Base-by-base conservation (phyloP, 805 yeast genomes). In the Ogataea thermomethanolica region DNA sequence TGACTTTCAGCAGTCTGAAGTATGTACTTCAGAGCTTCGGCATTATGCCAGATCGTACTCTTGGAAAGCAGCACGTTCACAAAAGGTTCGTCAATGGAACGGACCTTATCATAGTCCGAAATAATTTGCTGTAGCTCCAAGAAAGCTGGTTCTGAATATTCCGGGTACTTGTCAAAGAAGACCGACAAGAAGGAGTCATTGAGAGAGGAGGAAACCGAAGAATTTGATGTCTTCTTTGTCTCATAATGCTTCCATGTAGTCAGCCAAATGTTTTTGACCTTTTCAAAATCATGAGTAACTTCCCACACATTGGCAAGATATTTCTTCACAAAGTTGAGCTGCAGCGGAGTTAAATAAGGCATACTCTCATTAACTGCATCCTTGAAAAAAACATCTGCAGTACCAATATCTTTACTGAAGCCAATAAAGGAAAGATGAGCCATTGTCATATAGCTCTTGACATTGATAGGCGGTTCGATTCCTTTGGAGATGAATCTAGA, bases 391-490 rank as follows among this genome's bases (percentile, higher is more conserved):
- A 78, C 74, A 55, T 76, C 78, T 4, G 95, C 86, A 33, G 86
- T 80, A 29, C 68, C 69, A 40, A 84, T 70, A 56, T 86, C 89
- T 55, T 76, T 77, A 60, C 88, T 82, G 49, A 76, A 78, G 32
- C 95, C 93, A 56, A 86, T 81, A 53, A 86, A 86, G 3, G 82
- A 71, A 45, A 84, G 69, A 65, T 86, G 95, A 33, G 86, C 81
- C 62, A 82, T 85, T 25, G 83, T 74, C 61, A 84, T 66, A 24
- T 81, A 73, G 37, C 79, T 71, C 36, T 60, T 53, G 68, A 64
- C 60, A 66, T 68, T 60, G 43, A 60, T 60, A 35, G 65, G 65
- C 14, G 65, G 65, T 22, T 59, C 59, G 25, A 55, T 49, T 38
- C 56, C 52, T 26, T 58, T 54, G 7, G 57, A 42, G 11, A 60